Evolutionary conservation across 352 stramenopile genomes (phyloP).

Genomic region (Phytopythium aichiense): DNA sequence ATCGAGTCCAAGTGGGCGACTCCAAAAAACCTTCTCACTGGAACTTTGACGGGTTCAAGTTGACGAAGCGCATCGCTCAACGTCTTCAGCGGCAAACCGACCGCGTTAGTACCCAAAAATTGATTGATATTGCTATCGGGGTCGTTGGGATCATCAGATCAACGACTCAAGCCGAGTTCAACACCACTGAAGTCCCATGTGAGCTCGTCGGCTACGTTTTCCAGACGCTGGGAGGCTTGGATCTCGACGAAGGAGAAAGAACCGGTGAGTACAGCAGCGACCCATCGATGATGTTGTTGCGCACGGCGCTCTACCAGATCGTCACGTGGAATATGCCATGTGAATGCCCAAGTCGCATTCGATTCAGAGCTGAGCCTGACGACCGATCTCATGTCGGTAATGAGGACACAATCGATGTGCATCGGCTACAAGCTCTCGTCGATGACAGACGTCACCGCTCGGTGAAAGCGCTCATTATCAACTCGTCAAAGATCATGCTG

Average conservation of each 20-base stretch:
- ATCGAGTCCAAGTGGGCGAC: background rate
- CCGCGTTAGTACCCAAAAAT: background rate
- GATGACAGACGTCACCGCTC: background rate
- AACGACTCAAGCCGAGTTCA: background rate
- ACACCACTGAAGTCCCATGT: background rate
- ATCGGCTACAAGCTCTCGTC: background rate
- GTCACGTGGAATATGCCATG: background rate
- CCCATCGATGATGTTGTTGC: background rate
- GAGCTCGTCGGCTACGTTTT: constrained; percentile 1
- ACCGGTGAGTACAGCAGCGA: background rate
- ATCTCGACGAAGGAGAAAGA: background rate
- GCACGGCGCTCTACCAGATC: background rate
- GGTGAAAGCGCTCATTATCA: background rate
- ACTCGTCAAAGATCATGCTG: background rate
- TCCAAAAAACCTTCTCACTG: background rate
- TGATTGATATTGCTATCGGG: background rate
- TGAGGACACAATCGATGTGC: background rate
- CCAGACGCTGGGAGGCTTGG: background rate
- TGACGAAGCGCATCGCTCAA: background rate
- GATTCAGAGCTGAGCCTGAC: background rate
- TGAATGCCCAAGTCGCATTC: background rate
- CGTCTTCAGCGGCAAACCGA: background rate
- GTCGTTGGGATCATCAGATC: background rate
- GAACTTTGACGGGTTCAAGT: background rate
- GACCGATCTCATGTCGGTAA: background rate